These are phyloP conservation scores for Cerioporus squamosus DNA, from an alignment of 1,284 basidiomycete genomes.

Conservation along the genomic window DNA sequence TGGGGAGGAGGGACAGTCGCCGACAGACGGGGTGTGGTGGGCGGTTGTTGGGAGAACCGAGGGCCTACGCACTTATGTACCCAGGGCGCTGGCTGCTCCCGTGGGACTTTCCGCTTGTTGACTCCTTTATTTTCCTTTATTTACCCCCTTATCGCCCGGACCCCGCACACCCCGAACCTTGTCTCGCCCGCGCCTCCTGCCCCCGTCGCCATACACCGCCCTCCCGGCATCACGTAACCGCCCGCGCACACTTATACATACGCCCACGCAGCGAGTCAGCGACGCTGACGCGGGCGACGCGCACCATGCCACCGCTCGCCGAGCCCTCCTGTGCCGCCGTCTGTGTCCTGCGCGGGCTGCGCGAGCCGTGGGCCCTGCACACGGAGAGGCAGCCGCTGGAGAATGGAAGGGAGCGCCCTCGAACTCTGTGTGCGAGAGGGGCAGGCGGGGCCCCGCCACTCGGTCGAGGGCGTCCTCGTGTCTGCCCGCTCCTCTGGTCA, in stretches of 20 bases:
- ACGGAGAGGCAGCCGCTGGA: constrained; percentile 12
- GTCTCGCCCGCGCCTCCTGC: constrained; percentile 13
- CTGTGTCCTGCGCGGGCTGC: not conserved
- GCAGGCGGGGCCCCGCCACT: constrained; percentile 12
- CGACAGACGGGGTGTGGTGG: constrained; percentile 25
- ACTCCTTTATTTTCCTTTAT: constrained; percentile 24
- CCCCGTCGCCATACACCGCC: constrained; percentile 17
- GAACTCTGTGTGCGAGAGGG: constrained; percentile 14
- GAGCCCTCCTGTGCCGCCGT: not conserved
- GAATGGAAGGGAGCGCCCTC: constrained; percentile 27
- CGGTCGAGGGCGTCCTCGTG: constrained; percentile 28
- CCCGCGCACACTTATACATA: constrained; percentile 10
- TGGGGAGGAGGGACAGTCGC: constrained; percentile 20
- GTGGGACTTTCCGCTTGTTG: constrained; percentile 30
- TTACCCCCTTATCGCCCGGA: constrained; percentile 20
- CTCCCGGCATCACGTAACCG: constrained; percentile 21
- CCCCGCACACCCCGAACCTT: constrained; percentile 18
- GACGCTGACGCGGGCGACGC: constrained; percentile 8
- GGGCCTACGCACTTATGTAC: constrained; percentile 37
- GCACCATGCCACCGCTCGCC: not conserved
- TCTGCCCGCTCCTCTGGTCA: constrained; percentile 26
- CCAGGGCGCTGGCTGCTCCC: constrained; percentile 35
- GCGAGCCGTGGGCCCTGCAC: constrained; percentile 7
- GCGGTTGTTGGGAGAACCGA: constrained; percentile 30
- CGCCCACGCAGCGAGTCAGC: constrained; percentile 13